Conservation (phyloP, 768 basidiomycete species). For the Chalciporus chontae region DNA sequence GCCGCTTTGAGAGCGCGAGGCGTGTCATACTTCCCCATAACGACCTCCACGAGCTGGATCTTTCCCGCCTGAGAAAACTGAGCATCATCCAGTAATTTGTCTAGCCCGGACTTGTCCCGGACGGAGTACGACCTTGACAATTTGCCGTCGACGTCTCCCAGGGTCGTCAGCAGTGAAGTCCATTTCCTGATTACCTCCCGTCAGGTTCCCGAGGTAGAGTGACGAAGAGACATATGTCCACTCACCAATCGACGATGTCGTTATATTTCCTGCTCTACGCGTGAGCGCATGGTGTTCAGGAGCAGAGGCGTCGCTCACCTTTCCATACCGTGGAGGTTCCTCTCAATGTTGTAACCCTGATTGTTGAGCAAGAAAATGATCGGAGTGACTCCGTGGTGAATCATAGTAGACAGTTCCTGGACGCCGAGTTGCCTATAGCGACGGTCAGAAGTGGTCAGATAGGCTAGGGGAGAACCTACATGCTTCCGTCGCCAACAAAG, state of each 20-base stretch:
- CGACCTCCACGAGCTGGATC: slow-evolving; percentile 78
- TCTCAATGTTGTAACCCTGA: slow-evolving; percentile 85
- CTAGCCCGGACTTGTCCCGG: slow-evolving; percentile 61
- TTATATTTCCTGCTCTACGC: slow-evolving; percentile 65
- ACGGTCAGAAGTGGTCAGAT: slow-evolving; percentile 5
- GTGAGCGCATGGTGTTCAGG: background rate
- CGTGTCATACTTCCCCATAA: slow-evolving; percentile 72
- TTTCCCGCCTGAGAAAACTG: slow-evolving; percentile 60
- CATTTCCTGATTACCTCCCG: slow-evolving; percentile 45
- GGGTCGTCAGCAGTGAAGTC: slow-evolving; percentile 56
- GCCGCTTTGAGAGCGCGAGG: slow-evolving; percentile 59
- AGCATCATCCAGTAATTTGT: slow-evolving; percentile 58
- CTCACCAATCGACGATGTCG: slow-evolving; percentile 72
- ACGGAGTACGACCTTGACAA: slow-evolving; percentile 64
- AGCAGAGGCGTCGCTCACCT: slow-evolving; percentile 32
- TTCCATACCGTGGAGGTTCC: slow-evolving; percentile 62
- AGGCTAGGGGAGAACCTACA: slow-evolving; percentile 42
- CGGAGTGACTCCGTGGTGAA: slow-evolving; percentile 66
- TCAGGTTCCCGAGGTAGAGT: background rate
- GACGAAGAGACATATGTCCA: background rate
- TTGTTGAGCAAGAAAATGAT: slow-evolving; percentile 85
- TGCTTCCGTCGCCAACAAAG: slow-evolving; percentile 82
- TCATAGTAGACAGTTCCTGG: slow-evolving; percentile 85
- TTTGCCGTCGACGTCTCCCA: slow-evolving; percentile 49
- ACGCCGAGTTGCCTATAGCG: slow-evolving; percentile 65